These are phyloP conservation scores for Solanum chmielewskii DNA, from an alignment of 257 asterid species.

Conservation along the genomic window DNA sequence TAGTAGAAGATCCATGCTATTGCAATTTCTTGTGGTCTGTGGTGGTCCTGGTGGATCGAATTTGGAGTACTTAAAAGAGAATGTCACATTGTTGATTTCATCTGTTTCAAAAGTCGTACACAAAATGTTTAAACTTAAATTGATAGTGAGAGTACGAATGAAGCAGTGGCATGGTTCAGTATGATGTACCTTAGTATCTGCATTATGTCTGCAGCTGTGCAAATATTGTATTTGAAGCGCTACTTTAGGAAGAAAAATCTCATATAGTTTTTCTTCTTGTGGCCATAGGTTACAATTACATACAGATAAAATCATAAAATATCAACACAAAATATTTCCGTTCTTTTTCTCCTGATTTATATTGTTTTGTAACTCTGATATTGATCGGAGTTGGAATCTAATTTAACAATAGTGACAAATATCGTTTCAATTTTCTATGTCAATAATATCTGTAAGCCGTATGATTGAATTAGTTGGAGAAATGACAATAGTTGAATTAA, in stretches of 20 bases:
- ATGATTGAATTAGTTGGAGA: not conserved
- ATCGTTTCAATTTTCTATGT: not conserved
- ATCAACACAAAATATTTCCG: not conserved
- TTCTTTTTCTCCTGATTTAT: not conserved
- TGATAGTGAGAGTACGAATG: slow-evolving; percentile 42
- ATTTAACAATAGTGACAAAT: not conserved
- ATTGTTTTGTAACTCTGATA: not conserved
- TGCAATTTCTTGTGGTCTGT: too few relatives aligned
- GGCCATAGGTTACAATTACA: not conserved
- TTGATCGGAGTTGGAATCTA: not conserved
- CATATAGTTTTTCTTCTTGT: slow-evolving; percentile 18
- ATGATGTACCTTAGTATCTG: slow-evolving; percentile 41
- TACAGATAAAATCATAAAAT: not conserved
- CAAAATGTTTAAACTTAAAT: not conserved
- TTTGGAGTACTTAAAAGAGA: not conserved
- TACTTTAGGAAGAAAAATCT: slow-evolving; percentile 60
- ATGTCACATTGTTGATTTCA: not conserved
- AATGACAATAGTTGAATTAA: not conserved
- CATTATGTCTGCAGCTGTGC: slow-evolving; percentile 27
- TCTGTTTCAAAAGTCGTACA: not conserved
- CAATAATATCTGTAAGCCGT: not conserved
- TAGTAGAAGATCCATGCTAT: not conserved
- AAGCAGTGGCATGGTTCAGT: slow-evolving; percentile 53
- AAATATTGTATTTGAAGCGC: slow-evolving; percentile 38
- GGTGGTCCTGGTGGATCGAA: too few relatives aligned